Evolutionary conservation across 2,329 filamentous ascomycete genomes (phyloP).

Genomic region (Tympanopsis confertula): DNA sequence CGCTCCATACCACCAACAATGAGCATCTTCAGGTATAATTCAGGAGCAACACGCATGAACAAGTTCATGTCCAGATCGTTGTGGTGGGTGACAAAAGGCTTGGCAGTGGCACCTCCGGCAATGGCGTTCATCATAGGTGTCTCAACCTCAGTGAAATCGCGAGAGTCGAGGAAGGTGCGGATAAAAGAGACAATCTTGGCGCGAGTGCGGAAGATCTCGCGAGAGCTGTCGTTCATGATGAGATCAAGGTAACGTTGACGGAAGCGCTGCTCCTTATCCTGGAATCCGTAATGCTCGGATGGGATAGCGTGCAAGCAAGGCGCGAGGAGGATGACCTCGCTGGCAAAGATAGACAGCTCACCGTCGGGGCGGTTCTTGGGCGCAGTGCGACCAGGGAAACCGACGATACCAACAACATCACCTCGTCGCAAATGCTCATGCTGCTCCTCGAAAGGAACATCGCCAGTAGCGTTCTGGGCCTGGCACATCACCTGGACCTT

Average conservation of each 20-base stretch:
- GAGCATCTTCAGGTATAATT: slow-evolving; percentile 91
- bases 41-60: slow-evolving; percentile 88
- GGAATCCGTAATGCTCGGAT: slow-evolving; percentile 84
- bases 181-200: slow-evolving; percentile 83
- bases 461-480: slow-evolving; percentile 60
- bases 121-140: slow-evolving; percentile 97
- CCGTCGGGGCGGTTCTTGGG: slow-evolving; percentile 82
- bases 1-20: slow-evolving; percentile 88
- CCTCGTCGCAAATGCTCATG: slow-evolving; percentile 82
- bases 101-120: slow-evolving; percentile 87
- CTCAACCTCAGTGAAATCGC: slow-evolving; percentile 86
- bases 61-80: slow-evolving; percentile 93
- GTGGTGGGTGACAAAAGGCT: slow-evolving; percentile 89
- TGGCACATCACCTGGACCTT: slow-evolving; percentile 90
- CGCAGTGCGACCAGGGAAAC: slow-evolving; percentile 72
- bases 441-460: slow-evolving; percentile 67
- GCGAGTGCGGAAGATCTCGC: slow-evolving; percentile 73
- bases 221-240: slow-evolving; percentile 85
- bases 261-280: slow-evolving; percentile 87
- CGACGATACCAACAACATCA: slow-evolving; percentile 82
- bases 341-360: slow-evolving; percentile 87
- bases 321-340: slow-evolving; percentile 72
- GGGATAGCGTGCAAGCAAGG: slow-evolving; percentile 88
- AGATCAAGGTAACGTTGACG: slow-evolving; percentile 89
- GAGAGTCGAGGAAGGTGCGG: slow-evolving; percentile 74